These are phyloP conservation scores for Pseudopithomyces chartarum DNA, from an alignment of 2,329 filamentous ascomycete species.

Conservation along the genomic window DNA sequence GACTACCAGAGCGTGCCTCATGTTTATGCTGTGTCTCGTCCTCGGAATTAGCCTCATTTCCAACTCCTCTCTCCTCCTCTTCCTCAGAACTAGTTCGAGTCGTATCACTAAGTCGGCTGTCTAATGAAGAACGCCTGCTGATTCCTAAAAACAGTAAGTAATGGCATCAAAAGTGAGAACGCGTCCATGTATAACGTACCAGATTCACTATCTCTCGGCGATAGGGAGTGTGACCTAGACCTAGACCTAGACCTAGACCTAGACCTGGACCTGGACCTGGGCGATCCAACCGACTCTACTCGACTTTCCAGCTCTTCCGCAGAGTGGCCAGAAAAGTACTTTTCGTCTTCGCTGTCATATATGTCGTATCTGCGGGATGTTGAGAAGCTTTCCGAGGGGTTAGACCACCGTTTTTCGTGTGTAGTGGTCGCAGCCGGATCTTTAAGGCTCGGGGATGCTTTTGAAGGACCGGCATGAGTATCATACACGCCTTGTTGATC, in stretches of 20 bases:
- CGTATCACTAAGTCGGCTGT: no score
- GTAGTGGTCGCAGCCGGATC: not conserved
- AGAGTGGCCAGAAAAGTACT: not conserved
- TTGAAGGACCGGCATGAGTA: not conserved
- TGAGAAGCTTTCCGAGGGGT: not conserved
- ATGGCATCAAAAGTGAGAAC: no score
- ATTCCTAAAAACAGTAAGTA: no score
- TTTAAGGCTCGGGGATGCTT: not conserved
- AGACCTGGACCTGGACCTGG: not conserved
- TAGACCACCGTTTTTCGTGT: not conserved
- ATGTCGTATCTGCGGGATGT: not conserved
- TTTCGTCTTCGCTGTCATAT: not conserved
- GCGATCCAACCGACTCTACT: not conserved
- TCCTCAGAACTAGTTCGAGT: no score
- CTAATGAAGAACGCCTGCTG: no score
- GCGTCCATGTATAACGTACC: no score
- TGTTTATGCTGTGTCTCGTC: no score
- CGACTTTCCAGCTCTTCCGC: not conserved
- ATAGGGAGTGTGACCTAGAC: not conserved
- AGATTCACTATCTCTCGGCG: not conserved
- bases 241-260: not conserved
- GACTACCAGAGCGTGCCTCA: not conserved
- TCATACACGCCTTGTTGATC: not conserved
- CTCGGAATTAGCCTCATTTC: no score
- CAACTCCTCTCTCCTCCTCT: no score